phyloP scores from a whole-genome alignment of 2,329 filamentous ascomycete genomes.

The Fusarium foetens region DNA sequence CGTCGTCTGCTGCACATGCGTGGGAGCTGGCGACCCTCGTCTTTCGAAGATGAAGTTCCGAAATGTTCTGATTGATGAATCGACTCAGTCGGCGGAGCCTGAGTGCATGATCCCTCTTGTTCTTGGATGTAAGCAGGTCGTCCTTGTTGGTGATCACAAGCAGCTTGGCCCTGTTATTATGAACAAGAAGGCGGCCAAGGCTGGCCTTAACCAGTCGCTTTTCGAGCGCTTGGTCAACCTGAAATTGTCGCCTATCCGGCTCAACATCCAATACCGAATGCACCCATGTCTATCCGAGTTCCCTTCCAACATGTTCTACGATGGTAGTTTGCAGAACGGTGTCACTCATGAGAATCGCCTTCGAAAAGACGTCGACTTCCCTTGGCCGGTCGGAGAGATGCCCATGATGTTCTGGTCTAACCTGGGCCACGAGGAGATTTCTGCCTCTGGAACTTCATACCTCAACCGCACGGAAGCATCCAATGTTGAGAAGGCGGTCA shows the following conservation, averaged over 20 bases:
- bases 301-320: slow-evolving; percentile 99
- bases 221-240: slow-evolving; percentile 96
- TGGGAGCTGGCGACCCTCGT: slow-evolving; percentile 94
- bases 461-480: slow-evolving; percentile 96
- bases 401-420: slow-evolving; percentile 99
- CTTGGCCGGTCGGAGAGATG: slow-evolving; percentile 92
- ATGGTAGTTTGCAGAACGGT: slow-evolving; percentile 95
- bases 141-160: slow-evolving; percentile 98
- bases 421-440: slow-evolving; percentile 96
- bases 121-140: slow-evolving; percentile 96
- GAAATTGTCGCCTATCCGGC: slow-evolving; percentile 87
- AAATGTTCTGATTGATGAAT: slow-evolving; percentile 97
- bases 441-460: slow-evolving; percentile 96
- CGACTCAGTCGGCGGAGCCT: slow-evolving; percentile 96
- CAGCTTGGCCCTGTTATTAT: slow-evolving; percentile 98
- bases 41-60: slow-evolving; percentile 98
- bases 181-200: slow-evolving; percentile 99
- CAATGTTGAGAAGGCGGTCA: slow-evolving; percentile 98
- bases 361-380: slow-evolving; percentile 94
- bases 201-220: slow-evolving; percentile 95
- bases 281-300: slow-evolving; percentile 97
- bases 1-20: slow-evolving; percentile 98
- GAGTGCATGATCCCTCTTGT: slow-evolving; percentile 99
- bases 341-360: slow-evolving; percentile 90
- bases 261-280: slow-evolving; percentile 99